Evolutionary conservation across 352 stramenopile species (phyloP).

Genomic region (Globisporangium paddicum): DNA sequence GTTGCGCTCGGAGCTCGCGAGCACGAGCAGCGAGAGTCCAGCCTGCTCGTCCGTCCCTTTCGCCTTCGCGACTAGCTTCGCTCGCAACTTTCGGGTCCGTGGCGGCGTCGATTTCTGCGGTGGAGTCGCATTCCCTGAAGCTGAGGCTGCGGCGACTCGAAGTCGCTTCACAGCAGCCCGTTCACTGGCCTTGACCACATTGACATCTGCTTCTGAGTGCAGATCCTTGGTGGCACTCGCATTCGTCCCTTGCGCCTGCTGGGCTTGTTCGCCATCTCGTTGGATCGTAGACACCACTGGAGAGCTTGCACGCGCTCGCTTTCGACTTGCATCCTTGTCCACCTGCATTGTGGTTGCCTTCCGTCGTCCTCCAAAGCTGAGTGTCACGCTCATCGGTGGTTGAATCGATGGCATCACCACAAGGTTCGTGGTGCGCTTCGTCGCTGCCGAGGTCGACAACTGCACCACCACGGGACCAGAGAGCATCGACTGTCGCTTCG

Average conservation of each 20-base stretch:
- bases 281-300: neutral
- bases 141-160: neutral
- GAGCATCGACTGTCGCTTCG: neutral
- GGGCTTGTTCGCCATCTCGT: neutral
- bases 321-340: neutral
- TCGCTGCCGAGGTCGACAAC: neutral
- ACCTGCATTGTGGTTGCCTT: neutral
- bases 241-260: neutral
- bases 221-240: neutral
- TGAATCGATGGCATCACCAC: slow-evolving; percentile 2
- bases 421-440: neutral
- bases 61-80: neutral
- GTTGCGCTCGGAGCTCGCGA: neutral
- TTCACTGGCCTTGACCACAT: neutral
- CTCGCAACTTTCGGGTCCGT: neutral
- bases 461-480: neutral
- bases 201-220: neutral
- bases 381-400: slow-evolving; percentile 5
- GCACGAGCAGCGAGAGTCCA: neutral
- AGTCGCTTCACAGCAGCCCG: neutral
- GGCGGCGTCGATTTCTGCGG: neutral
- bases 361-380: neutral
- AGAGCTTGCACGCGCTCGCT: neutral
- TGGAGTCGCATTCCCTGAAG: neutral
- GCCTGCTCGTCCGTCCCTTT: neutral